Percentiles rank a stretch among this genome's conserved stretches.
Evolutionary conservation across 2,329 filamentous ascomycete species (phyloP).

Genomic region (Cryphonectria japonica): DNA sequence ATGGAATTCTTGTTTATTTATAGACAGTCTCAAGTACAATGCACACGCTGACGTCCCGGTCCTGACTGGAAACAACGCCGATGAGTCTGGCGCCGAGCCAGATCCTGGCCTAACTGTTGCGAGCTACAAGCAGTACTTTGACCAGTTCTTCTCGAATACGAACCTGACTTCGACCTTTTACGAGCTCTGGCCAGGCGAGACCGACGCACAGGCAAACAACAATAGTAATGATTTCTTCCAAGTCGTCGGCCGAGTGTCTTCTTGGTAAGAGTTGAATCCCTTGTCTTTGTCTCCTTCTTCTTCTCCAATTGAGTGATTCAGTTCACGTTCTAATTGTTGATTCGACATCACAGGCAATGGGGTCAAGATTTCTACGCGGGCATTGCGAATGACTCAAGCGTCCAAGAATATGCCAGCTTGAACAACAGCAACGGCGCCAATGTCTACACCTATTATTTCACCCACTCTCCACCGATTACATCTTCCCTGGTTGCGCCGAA

Average conservation of each 20-base stretch:
- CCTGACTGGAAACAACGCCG: slow-evolving; percentile 3
- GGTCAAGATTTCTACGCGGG: slow-evolving; percentile 6
- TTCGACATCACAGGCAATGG: slow-evolving; percentile 4
- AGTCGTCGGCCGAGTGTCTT: background rate
- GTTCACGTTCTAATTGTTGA: background rate
- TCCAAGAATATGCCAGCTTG: slow-evolving; percentile 2
- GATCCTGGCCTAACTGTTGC: slow-evolving; percentile 5
- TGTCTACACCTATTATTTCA: slow-evolving; percentile 6
- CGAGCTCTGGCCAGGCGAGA: slow-evolving; percentile 8
- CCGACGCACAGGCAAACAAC: background rate
- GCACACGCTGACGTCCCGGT: slow-evolving; percentile 1
- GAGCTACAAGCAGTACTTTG: slow-evolving; percentile 6
- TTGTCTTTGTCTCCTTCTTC: too few species aligned
- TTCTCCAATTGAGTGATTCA: background rate
- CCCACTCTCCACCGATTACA: background rate
- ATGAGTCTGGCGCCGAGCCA: background rate
- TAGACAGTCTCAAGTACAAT: slow-evolving; percentile 15
- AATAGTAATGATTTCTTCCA: slow-evolving; percentile 10
- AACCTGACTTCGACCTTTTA: slow-evolving; percentile 6
- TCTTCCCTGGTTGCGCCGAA: background rate
- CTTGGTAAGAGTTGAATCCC: background rate
- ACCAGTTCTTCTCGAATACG: slow-evolving; percentile 12
- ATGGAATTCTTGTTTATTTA: too few species aligned
- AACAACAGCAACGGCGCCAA: slow-evolving; percentile 4
- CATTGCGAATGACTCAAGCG: slow-evolving; percentile 4